Base-by-base conservation (phyloP, 2,329 filamentous ascomycete species). In the Ophiosphaerella herpotricha region DNA sequence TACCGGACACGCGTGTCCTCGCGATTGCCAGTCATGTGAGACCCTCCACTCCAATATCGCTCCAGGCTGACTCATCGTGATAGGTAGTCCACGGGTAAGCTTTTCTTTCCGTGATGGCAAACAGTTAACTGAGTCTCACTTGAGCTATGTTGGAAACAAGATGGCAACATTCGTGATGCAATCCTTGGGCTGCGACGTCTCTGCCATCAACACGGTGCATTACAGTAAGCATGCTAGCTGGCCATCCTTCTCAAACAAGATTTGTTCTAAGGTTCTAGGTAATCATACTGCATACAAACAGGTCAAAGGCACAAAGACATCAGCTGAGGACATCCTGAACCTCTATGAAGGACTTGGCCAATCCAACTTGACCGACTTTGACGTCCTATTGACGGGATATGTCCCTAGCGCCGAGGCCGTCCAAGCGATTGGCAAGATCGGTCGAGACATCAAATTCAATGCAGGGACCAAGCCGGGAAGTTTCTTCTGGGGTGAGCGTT, bases 121-220 rank as follows among this genome's bases (percentile, higher is more conserved):
- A 32, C 48, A 36, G n/a, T 21, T 50, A 43, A 55, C 67, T 72
- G 40, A 73, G 45, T 16, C 36, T 18, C 29, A 32, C 39, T 43
- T 44, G 72, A 96, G 94, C 71, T 93, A 97, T 82, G 94, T 99
- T 61, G 94, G 94, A 43, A 99, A 99, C 74, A 96, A 93, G 67
- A 96, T 99, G 80, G 92, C 92, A 36, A 91, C 91, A 1, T 95
- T 96, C 69, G 90, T 92, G 60, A 88, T 99, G 82, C 93, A 99
- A 74, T 88, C 89, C 1, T 78, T 99, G 43, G 94, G 94, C 40
- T 97, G 91, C 69, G 93, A 99, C 66, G 93, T 97, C 6, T 89
- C 91, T 7, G 90, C 91, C 2, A 82, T 99, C 65, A 97, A 99
- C 72, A 99, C 94, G 0, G 94, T 99, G 6, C 89, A 99, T 66